Evolutionary conservation across 768 basidiomycete genomes (phyloP), one percentile per base, ranked within the genome.

Genomic region (Pleurotus pulmonarius): DNA sequence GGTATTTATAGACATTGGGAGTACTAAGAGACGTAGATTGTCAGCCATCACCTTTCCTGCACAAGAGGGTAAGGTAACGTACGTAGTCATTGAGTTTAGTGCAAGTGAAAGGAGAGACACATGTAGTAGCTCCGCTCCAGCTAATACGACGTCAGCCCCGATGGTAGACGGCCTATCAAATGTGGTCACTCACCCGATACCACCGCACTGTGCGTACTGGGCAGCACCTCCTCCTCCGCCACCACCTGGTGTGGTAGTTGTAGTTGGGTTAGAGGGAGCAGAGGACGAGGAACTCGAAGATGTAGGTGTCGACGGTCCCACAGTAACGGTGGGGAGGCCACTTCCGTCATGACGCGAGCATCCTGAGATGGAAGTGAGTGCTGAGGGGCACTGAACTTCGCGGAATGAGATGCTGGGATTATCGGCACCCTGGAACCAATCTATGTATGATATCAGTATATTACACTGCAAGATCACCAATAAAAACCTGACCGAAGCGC

Each of bases 371-470:
- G 20, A 11, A 25, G 51, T 53, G 22, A 53, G 39, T 25, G n/a
- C 38, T 6, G n/a, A 20, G 5, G 51, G 51, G 51, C 51, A 53
- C 41, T 53, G 51, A 20, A 53, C 51, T 41, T 39, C 16, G 15
- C 51, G 37, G 38, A 39, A 53, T 3, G 51, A 53, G 25, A 53
- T 39, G 39, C 41, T 41, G 16, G 51, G 51, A n/a, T 53, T 53
- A 24, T 53, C 51, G 20, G 51, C 51, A 41, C 38, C 38, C 38
- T 53, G 51, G 51, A 53, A 53, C 51, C 51, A 53, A n/a, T 53
- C 51, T 53, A n/a, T 4, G 12, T 18, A 22, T 39, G 12, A 11
- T 15, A 34, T 49, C 15, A 49, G 48, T 26, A 22, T 16, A 4
- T 12, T n/a, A 4, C n/a, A 16, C 5, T 4, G 12, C 2, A 4